Percentiles rank a stretch among this genome's conserved stretches.
Evolutionary conservation across 768 basidiomycete genomes (phyloP).

Genomic region (Baorangia bicolor): DNA sequence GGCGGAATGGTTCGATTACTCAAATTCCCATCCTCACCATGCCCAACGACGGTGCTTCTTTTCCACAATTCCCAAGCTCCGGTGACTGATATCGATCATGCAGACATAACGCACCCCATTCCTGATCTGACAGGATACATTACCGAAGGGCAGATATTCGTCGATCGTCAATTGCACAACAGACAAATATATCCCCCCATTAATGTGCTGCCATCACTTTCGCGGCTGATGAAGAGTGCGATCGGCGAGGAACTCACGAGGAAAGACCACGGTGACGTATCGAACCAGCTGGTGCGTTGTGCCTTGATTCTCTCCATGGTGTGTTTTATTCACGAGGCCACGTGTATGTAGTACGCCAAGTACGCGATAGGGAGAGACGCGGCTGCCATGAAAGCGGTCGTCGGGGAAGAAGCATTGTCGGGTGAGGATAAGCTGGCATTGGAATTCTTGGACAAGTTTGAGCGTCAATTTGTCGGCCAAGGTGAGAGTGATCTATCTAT

Average conservation of each 20-base stretch:
- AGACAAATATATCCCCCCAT: constrained; percentile 98
- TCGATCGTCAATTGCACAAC: constrained; percentile 97
- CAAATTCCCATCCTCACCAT: constrained; percentile 99
- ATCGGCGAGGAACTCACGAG: constrained; percentile 97
- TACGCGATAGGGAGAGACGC: constrained; percentile 98
- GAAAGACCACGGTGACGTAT: constrained; percentile 99
- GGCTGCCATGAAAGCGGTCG: constrained; percentile 98
- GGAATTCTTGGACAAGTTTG: constrained; percentile 98
- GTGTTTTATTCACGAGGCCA: constrained; percentile 15
- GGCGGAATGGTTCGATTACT: constrained; percentile 98
- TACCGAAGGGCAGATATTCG: constrained; percentile 98
- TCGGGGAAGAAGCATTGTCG: constrained; percentile 96
- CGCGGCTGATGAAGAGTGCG: constrained; percentile 99
- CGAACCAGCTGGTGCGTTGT: constrained; percentile 87
- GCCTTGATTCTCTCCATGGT: constrained; percentile 21
- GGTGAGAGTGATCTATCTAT: constrained; percentile 43
- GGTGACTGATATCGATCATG: constrained; percentile 26
- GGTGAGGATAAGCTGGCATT: constrained; percentile 94
- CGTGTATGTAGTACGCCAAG: constrained; percentile 82
- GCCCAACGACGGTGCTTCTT: constrained; percentile 92
- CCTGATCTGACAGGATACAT: constrained; percentile 99
- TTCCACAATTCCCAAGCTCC: constrained; percentile 16
- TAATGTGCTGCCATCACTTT: constrained; percentile 97
- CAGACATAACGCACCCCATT: constrained; percentile 99
- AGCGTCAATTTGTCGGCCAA: constrained; percentile 96